Evolutionary conservation across 768 basidiomycete genomes (phyloP).

Genomic region (Pleurotus platypus): DNA sequence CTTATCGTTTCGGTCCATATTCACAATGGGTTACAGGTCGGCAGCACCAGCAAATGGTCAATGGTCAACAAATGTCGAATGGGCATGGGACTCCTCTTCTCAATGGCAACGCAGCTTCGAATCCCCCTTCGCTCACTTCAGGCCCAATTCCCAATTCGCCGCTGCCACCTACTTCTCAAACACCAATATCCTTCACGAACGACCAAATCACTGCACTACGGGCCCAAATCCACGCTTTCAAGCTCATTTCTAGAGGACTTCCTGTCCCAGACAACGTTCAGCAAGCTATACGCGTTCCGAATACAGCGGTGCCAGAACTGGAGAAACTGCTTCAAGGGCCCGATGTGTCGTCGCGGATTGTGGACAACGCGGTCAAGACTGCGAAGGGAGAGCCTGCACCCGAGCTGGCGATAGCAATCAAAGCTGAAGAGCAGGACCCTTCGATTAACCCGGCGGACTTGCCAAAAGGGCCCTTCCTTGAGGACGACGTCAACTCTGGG

Average conservation of each 20-base stretch:
- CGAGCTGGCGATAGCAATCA: slow-evolving; percentile 23
- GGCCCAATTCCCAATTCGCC: slow-evolving; percentile 43
- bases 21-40: slow-evolving; percentile 5
- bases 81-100: slow-evolving; percentile 41
- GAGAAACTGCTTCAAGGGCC: slow-evolving; percentile 61
- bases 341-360: slow-evolving; percentile 59
- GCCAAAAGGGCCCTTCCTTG: slow-evolving; percentile 73
- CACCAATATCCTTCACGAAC: slow-evolving; percentile 74
- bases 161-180: slow-evolving; percentile 53
- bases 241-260: slow-evolving; percentile 59
- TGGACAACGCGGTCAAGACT: slow-evolving; percentile 74
- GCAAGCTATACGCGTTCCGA: slow-evolving; percentile 64
- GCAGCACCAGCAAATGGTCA: background rate
- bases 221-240: slow-evolving; percentile 81
- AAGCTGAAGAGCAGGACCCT: slow-evolving; percentile 51
- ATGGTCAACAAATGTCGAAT: slow-evolving; percentile 33
- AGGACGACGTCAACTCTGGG: slow-evolving; percentile 74
- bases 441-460: slow-evolving; percentile 53
- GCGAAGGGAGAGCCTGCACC: slow-evolving; percentile 42
- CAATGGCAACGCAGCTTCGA: slow-evolving; percentile 33
- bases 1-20: slow-evolving; percentile 5
- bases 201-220: slow-evolving; percentile 77
- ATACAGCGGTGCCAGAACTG: slow-evolving; percentile 55
- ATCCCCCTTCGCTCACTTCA: slow-evolving; percentile 38
- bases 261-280: slow-evolving; percentile 70